Base-by-base conservation (phyloP, 805 yeast genomes). In the Crinitomyces ghanaensis region DNA sequence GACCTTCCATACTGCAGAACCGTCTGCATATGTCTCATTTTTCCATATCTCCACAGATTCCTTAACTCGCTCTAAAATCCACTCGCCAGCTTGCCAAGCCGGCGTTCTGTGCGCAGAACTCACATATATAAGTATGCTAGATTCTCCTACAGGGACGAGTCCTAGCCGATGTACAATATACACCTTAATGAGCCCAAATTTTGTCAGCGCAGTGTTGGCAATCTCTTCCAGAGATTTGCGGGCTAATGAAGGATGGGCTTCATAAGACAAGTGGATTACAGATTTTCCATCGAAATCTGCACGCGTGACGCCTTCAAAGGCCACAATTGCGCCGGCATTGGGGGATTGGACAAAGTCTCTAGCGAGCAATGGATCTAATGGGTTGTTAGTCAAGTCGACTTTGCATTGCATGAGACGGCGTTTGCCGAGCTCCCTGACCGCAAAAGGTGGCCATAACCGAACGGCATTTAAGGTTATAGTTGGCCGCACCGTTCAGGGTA, bases 301-400 rank as follows among this genome's bases (percentile, higher is more conserved):
- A 35, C 74, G 50, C 5, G 75, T 69, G 7, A 65, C 65, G 1
- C 75, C 75, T 4, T 65, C 67, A 50, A 69, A 69, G 28, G 57
- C 53, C 4, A 68, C 60, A 3, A 66, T 57, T 0, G 73, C 74
- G 1, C 75, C 74, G 0, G 72, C 65, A 16, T 46, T 37, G 2
- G 63, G 60, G 12, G 55, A 41, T 35, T 59, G 59, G n/a, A 63
- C 72, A 47, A 63, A 66, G 4, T 57, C 49, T 6, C 61, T 41
- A 27, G 45, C 35, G 14, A 26, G 28, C 1, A 20, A 14, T 3
- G 42, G 33, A 27, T 39, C 46, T 3, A 53, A 35, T 4, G 39
- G 38, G 9, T 34, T 30, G 3, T 17, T 17, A 8, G 37, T 34
- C 29, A 34, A 18, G 13, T n/a, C 27, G 9, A 33, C 31, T 13